These are phyloP conservation scores for Themeda triandra DNA, from an alignment of 176 grass and related monocot genomes.

Conservation along the genomic window DNA sequence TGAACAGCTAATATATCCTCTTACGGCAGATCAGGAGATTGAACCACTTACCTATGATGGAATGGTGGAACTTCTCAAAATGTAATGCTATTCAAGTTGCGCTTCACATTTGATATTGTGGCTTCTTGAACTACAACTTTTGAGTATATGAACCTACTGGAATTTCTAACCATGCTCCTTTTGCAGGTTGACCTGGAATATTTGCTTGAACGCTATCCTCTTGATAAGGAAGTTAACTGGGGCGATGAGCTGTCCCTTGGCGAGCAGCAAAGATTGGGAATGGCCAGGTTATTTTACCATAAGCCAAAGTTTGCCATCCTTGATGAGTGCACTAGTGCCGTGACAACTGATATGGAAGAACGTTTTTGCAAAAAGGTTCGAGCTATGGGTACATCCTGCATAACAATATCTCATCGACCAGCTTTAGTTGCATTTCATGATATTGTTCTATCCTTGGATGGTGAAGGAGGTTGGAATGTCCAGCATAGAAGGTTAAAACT, in stretches of 20 bases:
- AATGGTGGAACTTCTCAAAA: constrained; percentile 95
- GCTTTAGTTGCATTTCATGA: constrained; percentile 99
- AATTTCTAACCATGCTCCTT: constrained; percentile 40
- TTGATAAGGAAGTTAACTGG: constrained; percentile 98
- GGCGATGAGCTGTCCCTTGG: constrained; percentile 95
- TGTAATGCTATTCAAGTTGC: constrained; percentile 52
- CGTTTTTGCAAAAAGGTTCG: constrained; percentile 94
- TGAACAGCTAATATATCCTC: constrained; percentile 98
- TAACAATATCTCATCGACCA: constrained; percentile 97
- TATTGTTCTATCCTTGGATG: constrained; percentile 95
- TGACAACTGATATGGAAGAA: constrained; percentile 98
- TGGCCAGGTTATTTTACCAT: constrained; percentile 98
- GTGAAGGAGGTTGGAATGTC: constrained; percentile 91
- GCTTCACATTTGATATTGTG: constrained; percentile 15
- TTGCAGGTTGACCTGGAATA: constrained; percentile 95
- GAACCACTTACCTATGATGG: constrained; percentile 72
- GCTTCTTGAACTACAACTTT: constrained; percentile 18
- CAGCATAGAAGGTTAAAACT: constrained; percentile 80
- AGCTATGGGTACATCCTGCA: constrained; percentile 97
- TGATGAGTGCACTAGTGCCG: constrained; percentile 98
- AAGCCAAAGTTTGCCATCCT: constrained; percentile 98
- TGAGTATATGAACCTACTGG: constrained; percentile 24
- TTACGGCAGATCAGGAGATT: constrained; percentile 78
- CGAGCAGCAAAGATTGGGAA: constrained; percentile 98
- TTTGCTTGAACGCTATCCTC: constrained; percentile 90